phyloP scores from a whole-genome alignment of 345 rosid species.

The Garcia nutans region DNA sequence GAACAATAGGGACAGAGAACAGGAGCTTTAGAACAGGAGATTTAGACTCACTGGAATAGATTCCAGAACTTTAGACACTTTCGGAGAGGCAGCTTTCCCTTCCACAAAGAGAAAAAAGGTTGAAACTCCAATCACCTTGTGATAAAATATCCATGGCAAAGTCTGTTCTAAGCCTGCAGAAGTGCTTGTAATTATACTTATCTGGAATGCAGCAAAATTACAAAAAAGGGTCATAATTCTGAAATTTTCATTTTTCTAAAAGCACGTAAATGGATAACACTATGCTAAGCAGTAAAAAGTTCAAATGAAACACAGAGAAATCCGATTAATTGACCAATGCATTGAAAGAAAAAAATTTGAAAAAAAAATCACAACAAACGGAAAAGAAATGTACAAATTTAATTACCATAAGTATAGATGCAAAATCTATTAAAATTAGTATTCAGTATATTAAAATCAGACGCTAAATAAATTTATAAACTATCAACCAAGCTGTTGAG shows the following conservation, averaged over 20 bases:
- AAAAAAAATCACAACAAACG: neutral
- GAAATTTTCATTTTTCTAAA: constrained; percentile 1
- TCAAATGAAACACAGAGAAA: neutral
- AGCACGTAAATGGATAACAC: neutral
- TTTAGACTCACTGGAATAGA: constrained; percentile 60
- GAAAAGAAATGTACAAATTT: neutral
- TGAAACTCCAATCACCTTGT: constrained; percentile 89
- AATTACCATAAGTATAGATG: neutral
- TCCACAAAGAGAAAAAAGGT: constrained; percentile 85
- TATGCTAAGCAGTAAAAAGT: neutral
- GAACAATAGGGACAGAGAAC: neutral
- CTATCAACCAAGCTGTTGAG: neutral
- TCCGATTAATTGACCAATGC: too few relatives aligned
- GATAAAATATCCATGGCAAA: constrained; percentile 84
- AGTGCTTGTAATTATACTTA: constrained; percentile 83
- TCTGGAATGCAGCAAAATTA: constrained; percentile 37
- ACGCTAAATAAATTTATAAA: neutral
- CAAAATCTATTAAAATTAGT: neutral
- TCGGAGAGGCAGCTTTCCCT: constrained; percentile 80
- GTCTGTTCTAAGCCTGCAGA: constrained; percentile 91
- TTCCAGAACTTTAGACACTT: constrained; percentile 71
- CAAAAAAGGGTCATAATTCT: neutral
- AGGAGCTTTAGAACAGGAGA: constrained; percentile 14
- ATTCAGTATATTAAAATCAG: too few relatives aligned
- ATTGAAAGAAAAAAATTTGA: neutral